Conservation (phyloP, 495 filamentous ascomycete genomes). For the Penicillium goetzii region DNA sequence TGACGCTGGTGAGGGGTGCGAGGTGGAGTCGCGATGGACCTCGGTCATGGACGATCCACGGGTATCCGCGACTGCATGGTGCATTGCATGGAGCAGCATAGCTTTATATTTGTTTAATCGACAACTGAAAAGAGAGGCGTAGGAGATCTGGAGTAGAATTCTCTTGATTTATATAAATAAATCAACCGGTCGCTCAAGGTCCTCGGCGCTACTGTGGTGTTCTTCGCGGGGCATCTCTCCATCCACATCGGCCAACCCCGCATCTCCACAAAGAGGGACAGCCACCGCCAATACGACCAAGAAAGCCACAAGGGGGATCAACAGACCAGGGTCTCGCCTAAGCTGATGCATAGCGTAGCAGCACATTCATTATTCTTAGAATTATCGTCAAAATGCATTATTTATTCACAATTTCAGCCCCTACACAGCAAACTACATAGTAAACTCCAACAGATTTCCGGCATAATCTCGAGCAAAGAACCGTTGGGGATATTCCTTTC, state of each 20-base stretch:
- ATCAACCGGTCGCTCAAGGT: constrained; percentile 16
- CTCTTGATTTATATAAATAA: not conserved
- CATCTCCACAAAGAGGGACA: constrained; percentile 11
- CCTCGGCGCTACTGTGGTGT: constrained; percentile 11
- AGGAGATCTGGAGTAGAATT: not conserved
- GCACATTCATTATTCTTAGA: not conserved
- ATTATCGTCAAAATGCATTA: not conserved
- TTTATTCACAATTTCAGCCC: not conserved
- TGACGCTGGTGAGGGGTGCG: constrained; percentile 16
- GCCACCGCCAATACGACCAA: not conserved
- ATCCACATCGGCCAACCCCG: constrained; percentile 9
- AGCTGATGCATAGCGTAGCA: not conserved
- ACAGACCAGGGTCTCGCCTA: not conserved
- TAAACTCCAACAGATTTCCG: constrained; percentile 66
- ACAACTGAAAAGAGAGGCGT: not conserved
- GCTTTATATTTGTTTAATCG: not conserved
- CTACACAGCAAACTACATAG: constrained; percentile 37
- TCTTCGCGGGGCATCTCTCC: constrained; percentile 1
- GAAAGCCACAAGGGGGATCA: not conserved
- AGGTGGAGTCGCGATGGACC: constrained; percentile 18
- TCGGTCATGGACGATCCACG: constrained; percentile 7
- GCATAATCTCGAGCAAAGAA: constrained; percentile 69
- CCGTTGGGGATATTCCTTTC: constrained; percentile 59
- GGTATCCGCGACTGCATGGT: constrained; percentile 2
- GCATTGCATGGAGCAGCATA: not conserved